Evolutionary conservation across 768 basidiomycete species (phyloP).

Genomic region (Pulveroboletus sp.): DNA sequence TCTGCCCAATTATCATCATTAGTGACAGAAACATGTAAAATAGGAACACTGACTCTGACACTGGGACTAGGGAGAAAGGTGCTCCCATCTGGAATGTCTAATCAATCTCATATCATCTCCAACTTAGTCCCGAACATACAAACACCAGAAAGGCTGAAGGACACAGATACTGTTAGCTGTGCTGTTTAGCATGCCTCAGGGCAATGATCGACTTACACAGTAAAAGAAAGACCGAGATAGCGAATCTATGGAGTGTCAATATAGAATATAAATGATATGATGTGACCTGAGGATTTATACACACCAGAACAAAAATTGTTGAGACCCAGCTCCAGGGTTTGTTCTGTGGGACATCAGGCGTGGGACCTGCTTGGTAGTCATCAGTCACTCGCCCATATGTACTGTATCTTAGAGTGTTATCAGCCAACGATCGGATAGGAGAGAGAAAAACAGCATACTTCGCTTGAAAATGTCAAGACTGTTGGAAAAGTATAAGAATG

Average conservation of each 20-base stretch:
- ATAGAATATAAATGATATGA: too few species aligned
- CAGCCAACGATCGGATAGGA: not conserved
- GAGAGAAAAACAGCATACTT: not conserved
- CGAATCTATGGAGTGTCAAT: not conserved
- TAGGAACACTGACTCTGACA: too few species aligned
- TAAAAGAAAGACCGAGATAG: not conserved
- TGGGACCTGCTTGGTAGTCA: not conserved
- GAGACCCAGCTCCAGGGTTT: not conserved
- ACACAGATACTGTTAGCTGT: not conserved
- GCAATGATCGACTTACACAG: not conserved
- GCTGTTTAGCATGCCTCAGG: too few species aligned
- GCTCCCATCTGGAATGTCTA: too few species aligned
- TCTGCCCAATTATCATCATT: not conserved
- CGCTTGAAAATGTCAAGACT: not conserved
- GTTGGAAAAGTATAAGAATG: too few species aligned
- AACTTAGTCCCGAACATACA: not conserved
- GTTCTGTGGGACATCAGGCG: too few species aligned
- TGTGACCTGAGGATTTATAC: too few species aligned
- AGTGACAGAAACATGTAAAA: too few species aligned
- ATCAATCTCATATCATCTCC: not conserved
- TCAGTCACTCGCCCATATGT: not conserved
- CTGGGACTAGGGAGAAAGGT: too few species aligned
- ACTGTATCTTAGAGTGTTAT: not conserved
- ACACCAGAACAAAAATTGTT: not conserved
- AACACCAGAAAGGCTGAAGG: not conserved